Conservation (phyloP, 2,329 filamentous ascomycete genomes). For the Phyllosticta citribraziliensis region DNA sequence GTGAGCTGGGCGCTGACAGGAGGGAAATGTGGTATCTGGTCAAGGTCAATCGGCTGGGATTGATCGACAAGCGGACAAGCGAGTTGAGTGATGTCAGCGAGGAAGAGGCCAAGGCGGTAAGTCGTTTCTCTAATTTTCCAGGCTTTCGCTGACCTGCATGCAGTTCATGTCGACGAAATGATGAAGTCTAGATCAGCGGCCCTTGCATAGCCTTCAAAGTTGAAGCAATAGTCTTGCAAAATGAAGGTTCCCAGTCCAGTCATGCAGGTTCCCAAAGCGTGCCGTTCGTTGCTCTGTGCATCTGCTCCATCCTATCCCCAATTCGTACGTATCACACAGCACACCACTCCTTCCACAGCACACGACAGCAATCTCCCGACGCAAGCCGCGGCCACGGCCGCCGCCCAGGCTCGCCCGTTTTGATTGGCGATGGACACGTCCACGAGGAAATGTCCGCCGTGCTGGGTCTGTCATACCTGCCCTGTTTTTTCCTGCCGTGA, state of each 20-base stretch:
- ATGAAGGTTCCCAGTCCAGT: background rate
- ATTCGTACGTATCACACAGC: background rate
- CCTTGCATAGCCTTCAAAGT: background rate
- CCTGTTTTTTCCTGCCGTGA: background rate
- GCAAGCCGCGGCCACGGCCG: background rate
- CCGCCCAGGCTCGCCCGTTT: background rate
- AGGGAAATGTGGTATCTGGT: slow-evolving; percentile 76
- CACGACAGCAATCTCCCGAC: background rate
- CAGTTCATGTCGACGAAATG: slow-evolving; percentile 3
- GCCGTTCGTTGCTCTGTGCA: background rate
- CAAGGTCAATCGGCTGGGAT: slow-evolving; percentile 55
- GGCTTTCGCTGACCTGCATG: background rate
- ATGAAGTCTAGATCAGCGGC: background rate
- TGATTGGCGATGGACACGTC: background rate
- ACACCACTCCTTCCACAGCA: background rate
- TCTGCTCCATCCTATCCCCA: background rate
- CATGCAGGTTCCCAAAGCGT: background rate
- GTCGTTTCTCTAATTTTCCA: background rate
- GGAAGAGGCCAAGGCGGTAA: slow-evolving; percentile 51
- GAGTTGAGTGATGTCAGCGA: slow-evolving; percentile 57
- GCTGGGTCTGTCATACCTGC: background rate
- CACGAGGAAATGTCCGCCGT: background rate
- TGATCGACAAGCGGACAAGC: slow-evolving; percentile 57
- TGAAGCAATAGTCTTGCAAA: background rate
- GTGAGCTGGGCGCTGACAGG: slow-evolving; percentile 64